Percentiles rank a stretch among this genome's conserved stretches.
phyloP scores from a whole-genome alignment of 257 asterid species.

The Linaria vulgaris region DNA sequence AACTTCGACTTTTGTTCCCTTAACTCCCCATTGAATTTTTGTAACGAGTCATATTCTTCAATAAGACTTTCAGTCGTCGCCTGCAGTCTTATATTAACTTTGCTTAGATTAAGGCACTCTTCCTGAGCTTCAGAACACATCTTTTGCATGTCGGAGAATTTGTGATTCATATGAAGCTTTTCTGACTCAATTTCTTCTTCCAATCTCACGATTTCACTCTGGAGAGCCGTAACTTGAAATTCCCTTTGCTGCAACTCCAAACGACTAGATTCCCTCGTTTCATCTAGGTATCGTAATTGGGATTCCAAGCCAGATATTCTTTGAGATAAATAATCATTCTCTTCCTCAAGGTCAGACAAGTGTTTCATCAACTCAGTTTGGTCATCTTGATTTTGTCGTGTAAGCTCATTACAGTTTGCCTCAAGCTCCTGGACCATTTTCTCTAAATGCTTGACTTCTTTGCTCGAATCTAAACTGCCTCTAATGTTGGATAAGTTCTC shows the following conservation, averaged over 20 bases:
- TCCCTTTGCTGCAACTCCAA: constrained; percentile 39
- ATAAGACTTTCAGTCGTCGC: constrained; percentile 39
- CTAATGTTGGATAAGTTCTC: not conserved
- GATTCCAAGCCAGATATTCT: constrained; percentile 57
- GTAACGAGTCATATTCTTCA: constrained; percentile 41
- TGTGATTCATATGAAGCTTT: constrained; percentile 27
- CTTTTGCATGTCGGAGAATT: constrained; percentile 36
- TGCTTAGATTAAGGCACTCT: constrained; percentile 36
- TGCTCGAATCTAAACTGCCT: not conserved
- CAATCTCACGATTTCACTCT: constrained; percentile 30
- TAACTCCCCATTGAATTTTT: constrained; percentile 35
- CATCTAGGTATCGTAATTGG: constrained; percentile 43
- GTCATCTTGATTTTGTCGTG: constrained; percentile 32
- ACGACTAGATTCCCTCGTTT: constrained; percentile 32
- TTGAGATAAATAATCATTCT: constrained; percentile 39
- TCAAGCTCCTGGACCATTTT: constrained; percentile 35
- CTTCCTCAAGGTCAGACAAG: constrained; percentile 35
- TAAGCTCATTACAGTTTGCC: constrained; percentile 32
- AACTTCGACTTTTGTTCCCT: constrained; percentile 37
- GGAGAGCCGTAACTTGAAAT: constrained; percentile 25
- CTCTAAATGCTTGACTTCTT: constrained; percentile 29
- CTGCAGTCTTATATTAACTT: constrained; percentile 39
- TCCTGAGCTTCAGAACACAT: constrained; percentile 41
- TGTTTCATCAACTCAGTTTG: constrained; percentile 24
- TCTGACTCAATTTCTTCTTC: constrained; percentile 37